Evolutionary conservation across 2,329 filamentous ascomycete species (phyloP).

Genomic region (Ploettnerulaceae sp.): DNA sequence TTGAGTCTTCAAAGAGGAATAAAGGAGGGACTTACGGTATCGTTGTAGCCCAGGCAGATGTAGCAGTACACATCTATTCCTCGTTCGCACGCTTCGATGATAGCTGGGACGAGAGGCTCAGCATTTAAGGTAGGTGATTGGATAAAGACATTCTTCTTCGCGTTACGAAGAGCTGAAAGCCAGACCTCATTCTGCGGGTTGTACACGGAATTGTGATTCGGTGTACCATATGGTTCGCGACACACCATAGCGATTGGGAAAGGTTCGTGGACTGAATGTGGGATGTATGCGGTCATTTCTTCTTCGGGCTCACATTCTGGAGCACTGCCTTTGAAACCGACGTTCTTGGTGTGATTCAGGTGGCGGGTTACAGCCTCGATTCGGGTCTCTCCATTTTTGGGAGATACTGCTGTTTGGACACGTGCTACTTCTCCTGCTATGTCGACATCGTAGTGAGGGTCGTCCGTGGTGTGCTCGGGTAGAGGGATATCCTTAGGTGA

Average conservation of each 20-base stretch:
- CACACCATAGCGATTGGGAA: constrained; percentile 71
- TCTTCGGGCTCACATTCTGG: constrained; percentile 48
- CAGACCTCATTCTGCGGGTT: constrained; percentile 74
- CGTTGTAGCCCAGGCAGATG: constrained; percentile 75
- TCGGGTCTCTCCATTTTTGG: constrained; percentile 45
- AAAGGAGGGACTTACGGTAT: constrained; percentile 42
- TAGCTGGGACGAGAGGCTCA: constrained; percentile 57
- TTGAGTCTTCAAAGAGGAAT: not conserved
- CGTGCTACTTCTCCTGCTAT: constrained; percentile 57
- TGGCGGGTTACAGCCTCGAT: constrained; percentile 58
- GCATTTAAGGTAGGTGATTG: constrained; percentile 76
- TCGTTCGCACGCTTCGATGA: constrained; percentile 59
- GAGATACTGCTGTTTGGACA: constrained; percentile 52
- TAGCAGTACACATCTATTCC: constrained; percentile 66
- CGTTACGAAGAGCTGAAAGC: constrained; percentile 64
- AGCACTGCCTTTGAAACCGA: constrained; percentile 46
- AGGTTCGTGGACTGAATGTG: constrained; percentile 46
- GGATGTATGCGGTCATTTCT: constrained; percentile 63
- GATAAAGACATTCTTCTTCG: constrained; percentile 63
- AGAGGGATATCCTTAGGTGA: constrained; percentile 31
- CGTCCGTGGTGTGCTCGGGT: constrained; percentile 51
- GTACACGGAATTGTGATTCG: constrained; percentile 54
- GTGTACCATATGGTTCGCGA: constrained; percentile 60
- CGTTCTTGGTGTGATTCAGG: constrained; percentile 58
- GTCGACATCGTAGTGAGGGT: constrained; percentile 60